Percentiles rank a stretch among this genome's conserved stretches.
Conservation (phyloP, 2,329 filamentous ascomycete genomes). For the Colletotrichum sublineola region DNA sequence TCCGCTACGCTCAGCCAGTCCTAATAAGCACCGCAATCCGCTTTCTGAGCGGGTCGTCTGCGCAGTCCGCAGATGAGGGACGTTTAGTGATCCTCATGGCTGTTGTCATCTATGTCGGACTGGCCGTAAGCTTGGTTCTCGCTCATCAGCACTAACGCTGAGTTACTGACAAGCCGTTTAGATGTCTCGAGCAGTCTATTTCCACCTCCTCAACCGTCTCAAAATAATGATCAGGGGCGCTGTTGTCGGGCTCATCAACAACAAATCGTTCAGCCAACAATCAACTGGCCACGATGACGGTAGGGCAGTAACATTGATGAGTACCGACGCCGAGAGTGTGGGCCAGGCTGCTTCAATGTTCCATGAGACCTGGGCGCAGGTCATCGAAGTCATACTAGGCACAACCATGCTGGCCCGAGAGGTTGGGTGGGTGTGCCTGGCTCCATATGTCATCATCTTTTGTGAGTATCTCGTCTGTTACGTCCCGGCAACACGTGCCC, state of each 20-base stretch:
- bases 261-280: slow-evolving; percentile 1
- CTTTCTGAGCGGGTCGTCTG: neutral
- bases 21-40: slow-evolving; percentile 20
- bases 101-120: slow-evolving; percentile 15
- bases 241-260: slow-evolving; percentile 23
- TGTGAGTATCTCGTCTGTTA: slow-evolving; percentile 42
- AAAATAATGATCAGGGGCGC: slow-evolving; percentile 26
- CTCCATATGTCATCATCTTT: slow-evolving; percentile 56
- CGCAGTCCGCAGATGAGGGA: neutral
- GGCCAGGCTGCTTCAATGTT: slow-evolving; percentile 35
- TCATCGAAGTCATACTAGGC: slow-evolving; percentile 42
- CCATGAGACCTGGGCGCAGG: slow-evolving; percentile 44
- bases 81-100: neutral
- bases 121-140: slow-evolving; percentile 7
- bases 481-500: neutral
- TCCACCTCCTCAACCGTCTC: slow-evolving; percentile 17
- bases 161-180: neutral
- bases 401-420: slow-evolving; percentile 42
- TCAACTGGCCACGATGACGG: slow-evolving; percentile 10
- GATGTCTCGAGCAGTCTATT: slow-evolving; percentile 10
- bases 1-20: slow-evolving; percentile 29
- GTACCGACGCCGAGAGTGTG: slow-evolving; percentile 39
- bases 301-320: slow-evolving; percentile 39
- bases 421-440: slow-evolving; percentile 43
- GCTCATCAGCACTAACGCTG: accelerated